Evolutionary conservation across 2,329 filamentous ascomycete genomes (phyloP).

Genomic region (Cucurbitaria berberidis): DNA sequence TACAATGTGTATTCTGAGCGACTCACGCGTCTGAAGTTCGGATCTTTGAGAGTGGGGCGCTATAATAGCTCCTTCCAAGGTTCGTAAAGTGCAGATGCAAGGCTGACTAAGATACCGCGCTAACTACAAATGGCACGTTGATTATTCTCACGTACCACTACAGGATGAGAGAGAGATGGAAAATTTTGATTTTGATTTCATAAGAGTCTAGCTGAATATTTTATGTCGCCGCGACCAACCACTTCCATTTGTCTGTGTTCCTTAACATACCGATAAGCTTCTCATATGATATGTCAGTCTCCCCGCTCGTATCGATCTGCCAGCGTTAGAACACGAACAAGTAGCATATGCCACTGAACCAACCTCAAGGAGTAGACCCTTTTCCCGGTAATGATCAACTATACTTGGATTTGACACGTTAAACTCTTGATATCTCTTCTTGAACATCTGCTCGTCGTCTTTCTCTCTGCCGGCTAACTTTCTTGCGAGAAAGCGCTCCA

Average conservation of each 20-base stretch:
- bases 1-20: not conserved
- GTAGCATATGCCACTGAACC: not conserved
- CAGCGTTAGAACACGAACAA: no score
- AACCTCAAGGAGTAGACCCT: constrained; percentile 4
- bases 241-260: not conserved
- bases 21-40: no score
- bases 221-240: not conserved
- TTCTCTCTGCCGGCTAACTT: constrained; percentile 7
- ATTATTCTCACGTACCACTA: no score
- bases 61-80: no score
- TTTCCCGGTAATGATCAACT: not conserved
- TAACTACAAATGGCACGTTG: no score
- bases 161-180: no score
- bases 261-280: not conserved
- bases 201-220: no score
- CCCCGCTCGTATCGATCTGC: constrained; percentile 6
- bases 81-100: no score
- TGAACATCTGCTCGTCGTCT: constrained; percentile 1
- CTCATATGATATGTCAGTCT: constrained; percentile 5
- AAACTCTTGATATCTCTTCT: constrained; percentile 4
- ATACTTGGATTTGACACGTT: not conserved
- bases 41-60: no score
- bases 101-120: no score
- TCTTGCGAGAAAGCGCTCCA: constrained; percentile 7
- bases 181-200: no score